Evolutionary conservation across 2,329 filamentous ascomycete species (phyloP).

Genomic region (Pseudogymnoascus sp.): DNA sequence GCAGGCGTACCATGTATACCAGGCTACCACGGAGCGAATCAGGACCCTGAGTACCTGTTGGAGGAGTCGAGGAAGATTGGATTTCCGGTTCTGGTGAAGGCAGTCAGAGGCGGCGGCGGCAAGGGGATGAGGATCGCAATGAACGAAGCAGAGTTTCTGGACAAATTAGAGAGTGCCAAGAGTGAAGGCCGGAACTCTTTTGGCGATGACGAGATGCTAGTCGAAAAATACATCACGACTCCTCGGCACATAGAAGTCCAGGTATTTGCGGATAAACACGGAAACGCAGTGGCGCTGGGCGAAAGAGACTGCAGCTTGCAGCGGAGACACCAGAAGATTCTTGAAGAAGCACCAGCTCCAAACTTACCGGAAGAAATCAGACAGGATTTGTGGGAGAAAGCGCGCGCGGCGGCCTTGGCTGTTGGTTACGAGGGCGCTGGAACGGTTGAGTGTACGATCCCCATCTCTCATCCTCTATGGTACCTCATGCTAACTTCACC

Average conservation of each 20-base stretch:
- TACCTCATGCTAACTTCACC: slow-evolving; percentile 34
- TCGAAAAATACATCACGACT: slow-evolving; percentile 73
- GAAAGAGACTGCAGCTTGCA: slow-evolving; percentile 87
- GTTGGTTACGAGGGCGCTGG: slow-evolving; percentile 85
- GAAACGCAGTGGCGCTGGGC: slow-evolving; percentile 72
- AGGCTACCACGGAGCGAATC: slow-evolving; percentile 84
- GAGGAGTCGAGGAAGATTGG: slow-evolving; percentile 62
- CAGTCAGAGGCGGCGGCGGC: slow-evolving; percentile 70
- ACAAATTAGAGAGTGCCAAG: slow-evolving; percentile 63
- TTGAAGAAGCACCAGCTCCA: slow-evolving; percentile 82
- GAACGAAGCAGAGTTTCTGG: slow-evolving; percentile 57
- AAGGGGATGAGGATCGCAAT: slow-evolving; percentile 77
- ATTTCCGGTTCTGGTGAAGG: slow-evolving; percentile 70
- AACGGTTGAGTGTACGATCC: slow-evolving; percentile 72
- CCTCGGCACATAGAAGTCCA: slow-evolving; percentile 86
- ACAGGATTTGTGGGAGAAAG: slow-evolving; percentile 57
- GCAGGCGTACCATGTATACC: slow-evolving; percentile 96
- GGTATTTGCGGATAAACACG: slow-evolving; percentile 75
- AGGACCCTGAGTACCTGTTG: slow-evolving; percentile 55
- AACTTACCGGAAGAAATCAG: slow-evolving; percentile 50
- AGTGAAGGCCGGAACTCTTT: slow-evolving; percentile 73
- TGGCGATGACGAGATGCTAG: slow-evolving; percentile 75
- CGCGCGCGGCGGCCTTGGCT: slow-evolving; percentile 58
- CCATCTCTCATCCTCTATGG: slow-evolving; percentile 31
- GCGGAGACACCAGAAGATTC: slow-evolving; percentile 79